Percentiles rank a stretch among this genome's conserved stretches.
phyloP scores from a whole-genome alignment of 441 rosid genomes.

The Codiaeum variegatum region DNA sequence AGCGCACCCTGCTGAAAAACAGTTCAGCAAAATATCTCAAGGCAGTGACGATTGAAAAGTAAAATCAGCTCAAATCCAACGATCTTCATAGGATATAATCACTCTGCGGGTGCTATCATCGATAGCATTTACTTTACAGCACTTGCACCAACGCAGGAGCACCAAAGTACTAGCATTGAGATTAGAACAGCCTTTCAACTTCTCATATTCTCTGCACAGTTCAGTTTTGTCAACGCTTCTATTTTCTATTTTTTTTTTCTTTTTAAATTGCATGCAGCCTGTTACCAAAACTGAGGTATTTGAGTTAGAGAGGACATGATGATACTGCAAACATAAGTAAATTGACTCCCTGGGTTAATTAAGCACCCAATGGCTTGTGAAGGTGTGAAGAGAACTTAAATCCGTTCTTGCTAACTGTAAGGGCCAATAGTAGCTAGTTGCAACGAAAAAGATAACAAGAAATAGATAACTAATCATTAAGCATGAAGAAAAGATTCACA shows the following conservation, averaged over 20 bases:
- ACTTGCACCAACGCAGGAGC: not conserved
- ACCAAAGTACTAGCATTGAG: not conserved
- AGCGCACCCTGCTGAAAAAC: not conserved
- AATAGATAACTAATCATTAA: not conserved
- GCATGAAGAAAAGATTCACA: slow-evolving; percentile 6
- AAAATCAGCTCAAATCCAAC: not conserved
- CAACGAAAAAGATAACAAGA: not conserved
- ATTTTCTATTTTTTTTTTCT: not conserved
- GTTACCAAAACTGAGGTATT: not conserved
- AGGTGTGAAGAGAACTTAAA: not conserved
- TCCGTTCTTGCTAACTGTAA: not conserved
- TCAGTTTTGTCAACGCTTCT: not conserved
- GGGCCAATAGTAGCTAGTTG: not conserved
- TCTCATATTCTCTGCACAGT: not conserved
- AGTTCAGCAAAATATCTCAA: not conserved
- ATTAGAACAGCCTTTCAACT: slow-evolving; percentile 3
- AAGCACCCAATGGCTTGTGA: not conserved
- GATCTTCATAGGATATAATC: not conserved
- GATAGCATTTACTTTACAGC: slow-evolving; percentile 4
- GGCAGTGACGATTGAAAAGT: not conserved
- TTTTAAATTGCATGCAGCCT: not conserved
- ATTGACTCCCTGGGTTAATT: not conserved
- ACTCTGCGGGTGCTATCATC: not conserved
- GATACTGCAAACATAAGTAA: not conserved
- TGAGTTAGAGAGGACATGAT: not conserved